These are phyloP conservation scores for Pythium rhizo-oryzae DNA, from an alignment of 352 stramenopile genomes.

Conservation along the genomic window DNA sequence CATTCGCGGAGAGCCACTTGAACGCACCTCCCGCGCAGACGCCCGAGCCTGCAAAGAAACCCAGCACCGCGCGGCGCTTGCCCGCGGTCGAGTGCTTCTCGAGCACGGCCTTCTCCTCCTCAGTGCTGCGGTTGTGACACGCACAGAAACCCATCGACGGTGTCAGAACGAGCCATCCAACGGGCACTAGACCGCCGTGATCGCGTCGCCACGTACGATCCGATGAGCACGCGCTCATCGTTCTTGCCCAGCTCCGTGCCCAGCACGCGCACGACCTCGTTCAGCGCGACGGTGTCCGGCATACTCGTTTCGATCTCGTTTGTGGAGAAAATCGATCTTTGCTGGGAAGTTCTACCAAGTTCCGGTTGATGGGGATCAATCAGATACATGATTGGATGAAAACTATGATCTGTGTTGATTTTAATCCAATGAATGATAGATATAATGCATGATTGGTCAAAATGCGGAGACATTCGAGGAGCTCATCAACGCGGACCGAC, in stretches of 20 bases:
- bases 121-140: constrained; percentile 39
- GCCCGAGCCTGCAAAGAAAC: constrained; percentile 39
- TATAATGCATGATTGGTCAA: constrained; percentile 18
- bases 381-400: constrained; percentile 19
- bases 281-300: constrained; percentile 34
- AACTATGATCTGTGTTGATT: neutral
- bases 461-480: constrained; percentile 1
- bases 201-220: constrained; percentile 46
- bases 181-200: neutral
- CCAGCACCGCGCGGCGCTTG: constrained; percentile 47
- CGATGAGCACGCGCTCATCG: constrained; percentile 49
- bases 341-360: neutral
- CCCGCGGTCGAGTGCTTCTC: constrained; percentile 51
- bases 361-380: constrained; percentile 20
- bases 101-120: constrained; percentile 65
- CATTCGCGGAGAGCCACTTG: too few species aligned
- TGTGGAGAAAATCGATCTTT: neutral
- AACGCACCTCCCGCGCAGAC: constrained; percentile 35
- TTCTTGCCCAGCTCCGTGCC: constrained; percentile 58
- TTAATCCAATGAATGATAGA: neutral
- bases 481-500: neutral
- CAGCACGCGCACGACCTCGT: constrained; percentile 73
- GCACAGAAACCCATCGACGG: constrained; percentile 4
- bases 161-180: neutral
- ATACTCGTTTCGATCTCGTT: constrained; percentile 9